Percentiles rank a stretch among this genome's conserved stretches.
These are phyloP conservation scores for Harringtonia aguacate DNA, from an alignment of 2,329 filamentous ascomycete genomes.

Conservation along the genomic window DNA sequence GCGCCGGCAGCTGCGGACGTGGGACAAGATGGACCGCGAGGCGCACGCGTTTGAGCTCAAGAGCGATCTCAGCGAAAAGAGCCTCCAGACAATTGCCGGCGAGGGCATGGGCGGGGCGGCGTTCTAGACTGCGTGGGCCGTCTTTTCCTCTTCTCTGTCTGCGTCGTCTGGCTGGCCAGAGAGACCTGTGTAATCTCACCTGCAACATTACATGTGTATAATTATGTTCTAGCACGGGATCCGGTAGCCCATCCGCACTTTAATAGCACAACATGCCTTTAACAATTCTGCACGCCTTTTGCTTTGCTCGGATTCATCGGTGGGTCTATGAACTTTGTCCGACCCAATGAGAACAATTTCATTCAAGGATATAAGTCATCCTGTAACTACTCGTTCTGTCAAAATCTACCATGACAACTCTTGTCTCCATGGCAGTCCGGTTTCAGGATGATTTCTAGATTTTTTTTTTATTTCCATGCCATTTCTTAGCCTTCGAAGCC, in stretches of 20 bases:
- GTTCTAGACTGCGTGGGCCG: conserved; percentile 29
- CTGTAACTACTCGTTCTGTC: neutral
- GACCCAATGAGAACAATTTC: too few species aligned
- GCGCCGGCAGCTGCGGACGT: conserved; percentile 39
- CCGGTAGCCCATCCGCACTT: too few species aligned
- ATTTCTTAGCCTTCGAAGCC: neutral
- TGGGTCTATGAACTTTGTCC: too few species aligned
- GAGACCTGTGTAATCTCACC: too few species aligned
- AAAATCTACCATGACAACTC: neutral
- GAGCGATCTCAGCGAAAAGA: conserved; percentile 45
- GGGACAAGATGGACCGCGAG: conserved; percentile 45
- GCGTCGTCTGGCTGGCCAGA: too few species aligned
- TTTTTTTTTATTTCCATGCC: neutral
- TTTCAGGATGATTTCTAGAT: neutral
- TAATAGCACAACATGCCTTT: too few species aligned
- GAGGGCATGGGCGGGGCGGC: conserved; percentile 44
- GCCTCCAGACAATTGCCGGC: conserved; percentile 44
- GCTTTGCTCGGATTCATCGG: too few species aligned
- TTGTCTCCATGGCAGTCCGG: neutral
- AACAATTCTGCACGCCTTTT: too few species aligned
- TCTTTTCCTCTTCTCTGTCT: too few species aligned
- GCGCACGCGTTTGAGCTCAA: conserved; percentile 41
- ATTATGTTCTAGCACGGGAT: too few species aligned
- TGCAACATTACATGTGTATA: too few species aligned
- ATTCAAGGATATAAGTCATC: too few species aligned